Base-by-base conservation (phyloP, 352 stramenopile species). In the Globisporangium parvum region DNA sequence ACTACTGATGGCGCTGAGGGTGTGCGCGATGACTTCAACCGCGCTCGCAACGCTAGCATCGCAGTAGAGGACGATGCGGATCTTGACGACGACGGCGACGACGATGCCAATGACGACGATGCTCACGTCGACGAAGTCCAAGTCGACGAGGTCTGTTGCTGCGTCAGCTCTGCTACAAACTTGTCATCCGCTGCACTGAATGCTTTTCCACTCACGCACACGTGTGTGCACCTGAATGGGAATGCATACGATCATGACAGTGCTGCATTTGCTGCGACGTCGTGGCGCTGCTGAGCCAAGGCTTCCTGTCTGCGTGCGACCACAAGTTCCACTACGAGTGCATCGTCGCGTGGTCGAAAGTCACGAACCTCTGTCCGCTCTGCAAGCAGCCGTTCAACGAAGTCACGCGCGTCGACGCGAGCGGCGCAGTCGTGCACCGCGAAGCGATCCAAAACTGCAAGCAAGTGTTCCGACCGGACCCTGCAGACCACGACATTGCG, bases 281-380 rank as follows among this genome's bases (percentile, higher is more conserved):
- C 12, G 80, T 94, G 46, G 61, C 73, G 35, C 53, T 71, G 51
- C 28, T 75, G 6, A 67, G 60, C 31, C 81, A 88, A 51, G 84
- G 80, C 2, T 74, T 77, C 41, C 59, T 94, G 3, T 57, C 77
- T 0, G 65, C 35, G 5, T 94, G 84, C 58, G 78, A 85, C 37
- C 84, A 94, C 55, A 73, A 71, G n/a, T 94, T 94, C 69, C 84
- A 94, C 65, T 92, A 82, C 40, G 70, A 92, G 44, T 94, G 84
- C 61, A 92, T 94, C 53, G 51, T 90, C 24, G 66, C 80, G 28
- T 94, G 84, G 84, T 66, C 84, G 37, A 85, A 88, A 51, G 77
- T 92, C 21, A 92, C 84, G 18, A 94, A 94, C 53, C 56, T 91
- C 18, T 94, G 84, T 66, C 84, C 84, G 51, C 63, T 94, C 1